Base-by-base conservation (phyloP, 2,329 filamentous ascomycete genomes). In the Clonostachys chloroleuca region DNA sequence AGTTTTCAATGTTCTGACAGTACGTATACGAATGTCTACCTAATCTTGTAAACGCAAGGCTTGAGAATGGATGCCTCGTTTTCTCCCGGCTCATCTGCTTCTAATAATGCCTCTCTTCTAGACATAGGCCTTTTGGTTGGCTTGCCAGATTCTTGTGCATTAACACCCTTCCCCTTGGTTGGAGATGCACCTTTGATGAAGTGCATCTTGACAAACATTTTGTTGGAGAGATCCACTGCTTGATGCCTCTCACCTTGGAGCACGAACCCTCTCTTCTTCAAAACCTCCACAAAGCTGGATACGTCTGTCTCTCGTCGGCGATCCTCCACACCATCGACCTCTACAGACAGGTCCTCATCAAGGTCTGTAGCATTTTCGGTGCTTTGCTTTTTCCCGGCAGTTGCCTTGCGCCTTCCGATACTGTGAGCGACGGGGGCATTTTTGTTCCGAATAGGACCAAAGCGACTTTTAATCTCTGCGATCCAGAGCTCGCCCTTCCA, bases 201-300 rank as follows among this genome's bases (percentile, higher is more conserved):
- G 57, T 87, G 83, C 90, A 99, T 92, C 70, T 87, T 89, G 56
- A 97, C 92, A 72, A 99, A 99, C 94, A 99, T 99, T 71, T 87
- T 95, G 70, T 99, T 99, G 47, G 79, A 81, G 59, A 95, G 72
- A 69, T 99, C 91, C 10, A 95, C 77, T 1, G 85, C 81, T 42
- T 66, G 61, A 20, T 66, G 66, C 52, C 72, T 78, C 56, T 78
- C 80, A 9, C 81, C 81, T 56, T 87, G 86, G 33, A 96, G 76
- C n/a, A 92, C 75, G 59, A 99, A 96, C 0, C 94, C 94, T 17
- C 92, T 78, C 55, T 84, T 83, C 44, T 78, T 73, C 52, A 97
- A 78, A 1, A 92, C 90, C 45, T 92, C 86, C 7, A 97, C 81
- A 61, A 99, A 99, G 0, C 87, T 84, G 7, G 82, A 81, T 2